phyloP scores from a whole-genome alignment of 2,329 filamentous ascomycete genomes.

The Dothistroma pini region DNA sequence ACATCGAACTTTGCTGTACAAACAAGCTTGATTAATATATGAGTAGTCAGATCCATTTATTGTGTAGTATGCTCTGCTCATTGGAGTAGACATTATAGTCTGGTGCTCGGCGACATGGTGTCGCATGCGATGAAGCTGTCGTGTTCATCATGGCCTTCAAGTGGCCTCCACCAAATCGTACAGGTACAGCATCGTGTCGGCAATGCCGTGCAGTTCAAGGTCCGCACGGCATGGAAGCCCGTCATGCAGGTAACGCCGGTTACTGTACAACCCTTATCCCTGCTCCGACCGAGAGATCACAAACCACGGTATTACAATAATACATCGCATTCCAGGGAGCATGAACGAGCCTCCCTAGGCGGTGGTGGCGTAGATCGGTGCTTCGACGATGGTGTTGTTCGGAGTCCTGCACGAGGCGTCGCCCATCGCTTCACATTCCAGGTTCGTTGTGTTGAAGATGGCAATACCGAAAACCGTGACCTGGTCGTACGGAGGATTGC shows the following conservation, averaged over 20 bases:
- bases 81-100: neutral
- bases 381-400: constrained; percentile 10
- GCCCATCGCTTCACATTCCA: constrained; percentile 13
- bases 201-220: neutral
- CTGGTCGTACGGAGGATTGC: constrained; percentile 29
- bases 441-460: constrained; percentile 13
- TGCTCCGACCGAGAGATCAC: too few species aligned
- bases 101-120: neutral
- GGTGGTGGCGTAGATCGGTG: constrained; percentile 19
- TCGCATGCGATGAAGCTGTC: neutral
- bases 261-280: neutral
- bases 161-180: neutral
- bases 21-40: neutral
- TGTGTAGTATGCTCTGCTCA: neutral
- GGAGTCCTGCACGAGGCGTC: constrained; percentile 16
- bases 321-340: neutral
- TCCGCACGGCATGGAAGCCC: neutral
- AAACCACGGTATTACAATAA: neutral
- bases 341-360: constrained; percentile 1
- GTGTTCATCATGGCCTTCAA: neutral
- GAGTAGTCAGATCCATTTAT: neutral
- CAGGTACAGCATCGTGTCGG: neutral
- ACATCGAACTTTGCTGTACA: neutral
- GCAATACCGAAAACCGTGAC: constrained; percentile 28
- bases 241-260: neutral